Evolutionary conservation across 257 asterid species (phyloP), one percentile per base, ranked within the genome.

Genomic region (Solanum habrochaites): DNA sequence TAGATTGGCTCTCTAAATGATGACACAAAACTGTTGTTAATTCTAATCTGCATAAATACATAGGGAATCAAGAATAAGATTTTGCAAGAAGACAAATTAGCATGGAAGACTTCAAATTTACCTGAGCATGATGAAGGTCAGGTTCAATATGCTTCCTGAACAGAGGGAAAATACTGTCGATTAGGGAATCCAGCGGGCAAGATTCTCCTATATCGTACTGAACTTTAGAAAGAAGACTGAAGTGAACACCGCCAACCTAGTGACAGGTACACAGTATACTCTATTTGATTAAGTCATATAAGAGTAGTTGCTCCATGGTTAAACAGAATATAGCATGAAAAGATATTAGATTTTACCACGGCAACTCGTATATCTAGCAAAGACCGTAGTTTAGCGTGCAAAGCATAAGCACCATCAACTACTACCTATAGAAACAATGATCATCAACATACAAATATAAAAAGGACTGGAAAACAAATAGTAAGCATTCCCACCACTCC

Each of bases 51-150:
- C 93, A 93, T 49, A 91, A 92, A 85, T 86, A 90, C 58, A 84
- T 45, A 88, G 78, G 78, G 85, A 90, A 88, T 92, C 92, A 90
- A 91, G 74, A 88, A 72, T 56, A 87, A 85, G 91, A 82, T 58
- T 85, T 86, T 64, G 86, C 64, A 87, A 84, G 87, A 89, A 78
- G 88, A 60, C 64, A 85, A 25, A 85, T 85, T 62, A 85, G 84
- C 69, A 86, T 42, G 66, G 81, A 86, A 88, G 71, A 80, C 86
- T 72, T 43, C 74, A 83, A 89, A 45, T 85, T 82, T 88, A 96
- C 99, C 96, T 97, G 99, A 20, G 99, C 99, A 88, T 97, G 99
- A 92, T 96, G 99, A 91, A 97, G 99, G 87, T 97, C 99, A 3
- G 99, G 99, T 91, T 97, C 99, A 78, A 97, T 97, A 88, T 96